A percentile compares a stretch with the other conserved stretches of the same genome.
phyloP scores from a whole-genome alignment of 371 early-diverging fungal genomes.

The Mucor circinelloides region DNA sequence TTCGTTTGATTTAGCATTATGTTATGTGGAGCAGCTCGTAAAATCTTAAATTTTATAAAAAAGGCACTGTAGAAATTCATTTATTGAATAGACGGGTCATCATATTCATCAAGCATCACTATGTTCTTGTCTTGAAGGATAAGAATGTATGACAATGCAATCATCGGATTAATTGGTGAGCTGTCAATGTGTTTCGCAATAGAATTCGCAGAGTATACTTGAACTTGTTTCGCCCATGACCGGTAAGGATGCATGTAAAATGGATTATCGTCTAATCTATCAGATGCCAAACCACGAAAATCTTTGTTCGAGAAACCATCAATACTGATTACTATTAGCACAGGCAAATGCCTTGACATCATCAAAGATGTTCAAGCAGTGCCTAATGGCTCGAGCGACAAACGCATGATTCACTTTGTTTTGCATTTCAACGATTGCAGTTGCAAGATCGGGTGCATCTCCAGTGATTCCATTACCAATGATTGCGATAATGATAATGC shows the following conservation, averaged over 20 bases:
- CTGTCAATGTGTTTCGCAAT: not conserved
- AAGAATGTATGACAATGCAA: too few relatives aligned
- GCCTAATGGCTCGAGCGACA: slow-evolving; percentile 2
- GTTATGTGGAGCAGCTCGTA: too few relatives aligned
- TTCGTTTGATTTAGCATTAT: too few relatives aligned
- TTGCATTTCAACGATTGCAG: slow-evolving; percentile 14
- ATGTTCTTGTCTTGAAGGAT: too few relatives aligned
- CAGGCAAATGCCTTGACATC: not conserved
- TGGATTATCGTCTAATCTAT: not conserved
- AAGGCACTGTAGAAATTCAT: too few relatives aligned
- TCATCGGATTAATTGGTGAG: too few relatives aligned
- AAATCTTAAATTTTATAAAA: too few relatives aligned
- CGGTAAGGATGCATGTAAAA: slow-evolving; percentile 10
- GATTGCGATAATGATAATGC: too few relatives aligned
- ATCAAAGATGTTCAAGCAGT: slow-evolving; percentile 8
- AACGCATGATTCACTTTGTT: slow-evolving; percentile 8
- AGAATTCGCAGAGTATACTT: slow-evolving; percentile 1
- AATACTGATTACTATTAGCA: slow-evolving; percentile 3
- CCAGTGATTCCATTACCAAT: too few relatives aligned
- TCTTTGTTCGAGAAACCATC: slow-evolving; percentile 7
- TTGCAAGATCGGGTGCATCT: too few relatives aligned
- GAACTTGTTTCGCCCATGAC: not conserved
- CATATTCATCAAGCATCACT: too few relatives aligned
- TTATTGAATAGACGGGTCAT: too few relatives aligned
- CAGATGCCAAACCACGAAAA: slow-evolving; percentile 8